These are phyloP conservation scores for Nicotiana paniculata DNA, from an alignment of 257 asterid genomes.

Conservation along the genomic window DNA sequence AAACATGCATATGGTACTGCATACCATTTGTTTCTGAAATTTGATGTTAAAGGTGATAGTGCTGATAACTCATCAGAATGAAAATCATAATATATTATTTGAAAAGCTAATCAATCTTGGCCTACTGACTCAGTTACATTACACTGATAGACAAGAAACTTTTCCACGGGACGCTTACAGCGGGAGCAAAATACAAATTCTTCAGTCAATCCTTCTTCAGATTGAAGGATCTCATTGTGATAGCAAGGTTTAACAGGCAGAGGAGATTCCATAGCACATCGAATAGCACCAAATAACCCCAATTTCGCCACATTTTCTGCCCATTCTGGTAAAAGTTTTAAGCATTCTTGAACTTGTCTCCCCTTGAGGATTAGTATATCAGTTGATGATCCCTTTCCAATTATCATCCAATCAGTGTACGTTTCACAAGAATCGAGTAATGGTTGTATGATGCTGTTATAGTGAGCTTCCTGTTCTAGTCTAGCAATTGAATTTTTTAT, in stretches of 20 bases:
- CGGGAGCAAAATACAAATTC: slow-evolving; percentile 33
- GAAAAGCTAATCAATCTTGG: neutral
- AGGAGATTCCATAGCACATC: slow-evolving; percentile 20
- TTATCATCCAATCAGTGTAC: slow-evolving; percentile 38
- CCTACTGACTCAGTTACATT: slow-evolving; percentile 21
- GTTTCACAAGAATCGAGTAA: slow-evolving; percentile 19
- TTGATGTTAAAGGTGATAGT: neutral
- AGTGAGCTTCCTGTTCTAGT: slow-evolving; percentile 2
- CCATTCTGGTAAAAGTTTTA: slow-evolving; percentile 26
- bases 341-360: slow-evolving; percentile 22
- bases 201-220: slow-evolving; percentile 45
- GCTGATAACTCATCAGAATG: neutral
- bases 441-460: slow-evolving; percentile 14
- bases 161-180: slow-evolving; percentile 47
- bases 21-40: neutral
- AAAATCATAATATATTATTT: neutral
- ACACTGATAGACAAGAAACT: slow-evolving; percentile 54
- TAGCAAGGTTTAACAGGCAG: slow-evolving; percentile 23
- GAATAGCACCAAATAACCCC: slow-evolving; percentile 44
- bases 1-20: neutral
- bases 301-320: slow-evolving; percentile 21
- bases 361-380: slow-evolving; percentile 28
- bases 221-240: slow-evolving; percentile 31
- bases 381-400: slow-evolving; percentile 36
- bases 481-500: slow-evolving; percentile 25